A percentile compares a stretch with the other conserved stretches of the same genome.
These are phyloP conservation scores for Candida stauntonica DNA, from an alignment of 805 yeast species.

Conservation along the genomic window DNA sequence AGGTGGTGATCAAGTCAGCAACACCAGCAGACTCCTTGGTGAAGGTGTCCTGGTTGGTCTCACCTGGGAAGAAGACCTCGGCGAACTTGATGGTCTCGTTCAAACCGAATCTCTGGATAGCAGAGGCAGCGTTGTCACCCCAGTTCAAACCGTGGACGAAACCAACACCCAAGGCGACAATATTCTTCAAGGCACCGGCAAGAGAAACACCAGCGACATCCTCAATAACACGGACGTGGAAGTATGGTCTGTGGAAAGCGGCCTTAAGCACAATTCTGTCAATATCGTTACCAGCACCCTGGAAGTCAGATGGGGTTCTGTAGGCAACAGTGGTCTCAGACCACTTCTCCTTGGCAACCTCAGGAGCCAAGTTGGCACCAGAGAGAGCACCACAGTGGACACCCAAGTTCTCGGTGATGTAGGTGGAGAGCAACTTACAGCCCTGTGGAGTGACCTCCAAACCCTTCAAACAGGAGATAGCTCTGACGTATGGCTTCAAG, in stretches of 20 bases:
- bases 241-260: slow-evolving; percentile 94
- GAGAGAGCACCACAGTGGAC: slow-evolving; percentile 93
- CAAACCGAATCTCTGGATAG: slow-evolving; percentile 93
- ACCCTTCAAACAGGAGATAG: slow-evolving; percentile 95
- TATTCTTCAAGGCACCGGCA: slow-evolving; percentile 96
- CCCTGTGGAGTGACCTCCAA: slow-evolving; percentile 77
- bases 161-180: slow-evolving; percentile 95
- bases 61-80: slow-evolving; percentile 64
- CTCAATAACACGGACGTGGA: slow-evolving; percentile 89
- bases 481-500: slow-evolving; percentile 67
- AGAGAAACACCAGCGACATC: slow-evolving; percentile 96
- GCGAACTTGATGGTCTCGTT: slow-evolving; percentile 89
- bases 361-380: slow-evolving; percentile 97
- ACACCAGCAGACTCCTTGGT: slow-evolving; percentile 96
- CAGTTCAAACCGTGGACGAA: slow-evolving; percentile 96
- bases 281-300: slow-evolving; percentile 44
- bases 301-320: slow-evolving; percentile 59
- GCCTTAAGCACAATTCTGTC: slow-evolving; percentile 69
- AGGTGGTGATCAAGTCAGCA: slow-evolving; percentile 95
- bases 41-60: slow-evolving; percentile 54
- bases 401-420: slow-evolving; percentile 74
- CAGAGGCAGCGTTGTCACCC: slow-evolving; percentile 99
- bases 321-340: slow-evolving; percentile 97
- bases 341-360: slow-evolving; percentile 93
- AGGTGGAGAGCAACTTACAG: slow-evolving; percentile 75